These are phyloP conservation scores for Termitomyces heimii DNA, from an alignment of 768 basidiomycete genomes.

Conservation along the genomic window DNA sequence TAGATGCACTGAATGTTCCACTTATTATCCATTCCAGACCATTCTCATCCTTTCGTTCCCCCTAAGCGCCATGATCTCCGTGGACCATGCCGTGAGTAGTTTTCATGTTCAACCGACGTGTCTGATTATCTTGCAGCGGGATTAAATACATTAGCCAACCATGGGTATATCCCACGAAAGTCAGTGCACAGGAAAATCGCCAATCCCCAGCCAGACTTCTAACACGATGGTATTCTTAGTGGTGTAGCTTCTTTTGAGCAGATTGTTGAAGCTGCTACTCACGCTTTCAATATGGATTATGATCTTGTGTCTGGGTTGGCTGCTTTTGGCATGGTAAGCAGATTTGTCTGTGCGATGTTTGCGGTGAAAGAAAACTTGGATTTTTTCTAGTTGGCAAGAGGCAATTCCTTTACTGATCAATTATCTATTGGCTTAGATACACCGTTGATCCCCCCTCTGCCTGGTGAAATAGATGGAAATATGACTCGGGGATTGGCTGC, in stretches of 20 bases:
- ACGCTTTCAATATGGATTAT: conserved; percentile 13
- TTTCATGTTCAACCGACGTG: neutral
- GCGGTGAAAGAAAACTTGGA: neutral
- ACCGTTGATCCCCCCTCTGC: conserved; percentile 7
- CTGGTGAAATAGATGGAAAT: conserved; percentile 9
- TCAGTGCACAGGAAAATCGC: neutral
- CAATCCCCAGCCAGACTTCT: neutral
- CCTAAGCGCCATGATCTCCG: conserved; percentile 6
- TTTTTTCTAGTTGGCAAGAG: conserved; percentile 5
- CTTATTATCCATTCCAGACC: neutral
- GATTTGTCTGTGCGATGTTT: neutral
- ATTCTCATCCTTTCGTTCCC: conserved; percentile 5
- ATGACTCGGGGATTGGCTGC: conserved; percentile 9
- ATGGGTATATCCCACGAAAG: conserved; percentile 13
- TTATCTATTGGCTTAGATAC: conserved; percentile 10
- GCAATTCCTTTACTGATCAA: conserved; percentile 9
- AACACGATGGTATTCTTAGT: neutral
- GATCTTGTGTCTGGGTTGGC: conserved; percentile 10
- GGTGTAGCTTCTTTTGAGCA: conserved; percentile 12
- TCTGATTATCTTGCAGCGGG: conserved; percentile 3
- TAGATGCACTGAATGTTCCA: neutral
- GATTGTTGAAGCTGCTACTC: conserved; percentile 6
- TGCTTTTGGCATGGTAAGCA: conserved; percentile 10
- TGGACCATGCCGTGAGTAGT: conserved; percentile 12
- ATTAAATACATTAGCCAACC: conserved; percentile 13